Base-by-base conservation (phyloP, 2,329 filamentous ascomycete genomes). In the Trichoderma atroviride region DNA sequence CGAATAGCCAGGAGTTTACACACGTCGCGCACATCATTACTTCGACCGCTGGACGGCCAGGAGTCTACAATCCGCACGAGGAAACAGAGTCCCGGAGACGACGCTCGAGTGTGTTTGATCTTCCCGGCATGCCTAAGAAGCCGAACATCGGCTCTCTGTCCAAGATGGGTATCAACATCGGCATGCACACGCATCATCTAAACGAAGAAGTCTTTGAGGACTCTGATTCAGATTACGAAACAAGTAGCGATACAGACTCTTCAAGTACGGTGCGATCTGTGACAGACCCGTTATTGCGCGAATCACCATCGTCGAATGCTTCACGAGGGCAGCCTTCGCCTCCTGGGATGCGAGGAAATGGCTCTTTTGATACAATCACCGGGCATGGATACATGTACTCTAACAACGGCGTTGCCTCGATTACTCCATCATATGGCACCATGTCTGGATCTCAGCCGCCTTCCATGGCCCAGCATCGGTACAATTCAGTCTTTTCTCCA, bases 111-210 rank as follows among this genome's bases (percentile, higher is more conserved):
- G 83, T 89, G 71, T 83, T 86, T 31, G 87, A 89, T 29, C 78
- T 93, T 27, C 82, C 85, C 33, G 88, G 86, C 69, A 82, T 93
- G 47, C 84, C 92, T 1, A 86, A 85, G 70, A 88, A 86, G 68
- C 87, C 88, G 1, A 89, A 82, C 0, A 83, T 87, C 27, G 82
- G 83, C 4, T 79, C 80, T 19, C 76, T 87, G 22, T 78, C 82
- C 72, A 84, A 86, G 78, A 79, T 92, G 59, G 89, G 89, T 3
- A 84, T 92, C 27, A 92, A 84, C 72, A 83, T 93, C 71, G 90
- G 91, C 1, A 94, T 95, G 80, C 89, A 90, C 72, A 94, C 92
- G 3, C 91, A 94, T 72, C 88, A 89, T 68, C 80, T 96, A 2
- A 85, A 88, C 10, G 85, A 88, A 69, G 86, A 88, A 29, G 85